phyloP scores from a whole-genome alignment of 2,329 filamentous ascomycete species.

The Cylindrodendrum hubeiense region DNA sequence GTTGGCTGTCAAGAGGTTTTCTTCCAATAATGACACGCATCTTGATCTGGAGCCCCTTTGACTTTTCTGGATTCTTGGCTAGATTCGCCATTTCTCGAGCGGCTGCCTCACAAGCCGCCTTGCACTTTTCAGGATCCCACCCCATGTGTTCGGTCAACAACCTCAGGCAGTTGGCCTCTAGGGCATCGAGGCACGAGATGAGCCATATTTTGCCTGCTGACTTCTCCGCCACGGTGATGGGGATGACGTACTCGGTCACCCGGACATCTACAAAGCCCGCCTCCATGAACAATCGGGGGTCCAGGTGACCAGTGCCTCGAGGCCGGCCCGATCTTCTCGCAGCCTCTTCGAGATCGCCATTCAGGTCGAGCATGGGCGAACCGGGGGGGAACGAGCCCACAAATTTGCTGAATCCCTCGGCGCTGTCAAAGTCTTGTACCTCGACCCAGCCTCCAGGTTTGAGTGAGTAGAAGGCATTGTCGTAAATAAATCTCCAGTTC shows the following conservation, averaged over 20 bases:
- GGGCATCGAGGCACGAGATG: slow-evolving; percentile 62
- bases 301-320: slow-evolving; percentile 59
- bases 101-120: slow-evolving; percentile 59
- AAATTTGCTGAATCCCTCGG: slow-evolving; percentile 51
- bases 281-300: slow-evolving; percentile 58
- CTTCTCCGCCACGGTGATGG: slow-evolving; percentile 58
- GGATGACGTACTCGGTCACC: slow-evolving; percentile 61
- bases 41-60: slow-evolving; percentile 59
- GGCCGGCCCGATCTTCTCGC: slow-evolving; percentile 59
- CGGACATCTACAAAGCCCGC: slow-evolving; percentile 66
- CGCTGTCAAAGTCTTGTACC: slow-evolving; percentile 65
- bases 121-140: slow-evolving; percentile 64
- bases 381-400: slow-evolving; percentile 55
- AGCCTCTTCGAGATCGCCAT: slow-evolving; percentile 57
- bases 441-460: slow-evolving; percentile 71
- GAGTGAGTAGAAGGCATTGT: slow-evolving; percentile 64
- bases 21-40: slow-evolving; percentile 62
- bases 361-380: slow-evolving; percentile 58
- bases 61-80: slow-evolving; percentile 59
- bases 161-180: slow-evolving; percentile 63
- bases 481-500: slow-evolving; percentile 68
- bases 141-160: slow-evolving; percentile 65
- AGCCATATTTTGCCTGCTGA: slow-evolving; percentile 67
- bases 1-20: slow-evolving; percentile 57
- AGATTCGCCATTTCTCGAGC: slow-evolving; percentile 62